Conservation (phyloP, 768 basidiomycete genomes). For the Leucosporidium scottii region DNA sequence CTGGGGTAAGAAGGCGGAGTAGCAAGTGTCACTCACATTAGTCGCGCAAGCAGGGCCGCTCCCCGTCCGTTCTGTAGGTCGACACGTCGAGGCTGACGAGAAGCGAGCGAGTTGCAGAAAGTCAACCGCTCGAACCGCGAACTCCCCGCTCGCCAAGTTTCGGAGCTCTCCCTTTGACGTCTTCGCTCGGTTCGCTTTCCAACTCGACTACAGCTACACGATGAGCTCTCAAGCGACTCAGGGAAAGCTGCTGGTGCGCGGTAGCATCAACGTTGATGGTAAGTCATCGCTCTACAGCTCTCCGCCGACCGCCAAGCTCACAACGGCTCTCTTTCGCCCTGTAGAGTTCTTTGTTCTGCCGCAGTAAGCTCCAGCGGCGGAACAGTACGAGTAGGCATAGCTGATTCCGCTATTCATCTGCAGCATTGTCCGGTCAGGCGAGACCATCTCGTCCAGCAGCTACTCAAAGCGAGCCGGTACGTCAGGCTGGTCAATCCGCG, state of each 20-base stretch:
- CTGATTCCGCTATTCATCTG: not conserved
- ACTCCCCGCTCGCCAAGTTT: no score
- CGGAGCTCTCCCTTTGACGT: no score
- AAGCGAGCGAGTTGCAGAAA: no score
- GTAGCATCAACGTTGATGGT: slow-evolving; percentile 40
- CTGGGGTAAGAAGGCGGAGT: no score
- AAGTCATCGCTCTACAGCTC: not conserved
- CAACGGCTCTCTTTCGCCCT: slow-evolving; percentile 9
- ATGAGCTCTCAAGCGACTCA: no score
- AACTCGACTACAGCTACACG: no score
- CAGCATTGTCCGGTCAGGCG: slow-evolving; percentile 41
- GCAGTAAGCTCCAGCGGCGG: slow-evolving; percentile 8
- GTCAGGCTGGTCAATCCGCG: not conserved
- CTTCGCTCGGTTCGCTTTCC: no score
- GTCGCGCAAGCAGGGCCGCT: no score
- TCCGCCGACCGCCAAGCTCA: not conserved
- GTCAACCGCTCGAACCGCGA: no score
- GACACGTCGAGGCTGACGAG: no score
- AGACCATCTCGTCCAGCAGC: slow-evolving; percentile 44
- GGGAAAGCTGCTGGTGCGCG: slow-evolving; percentile 34
- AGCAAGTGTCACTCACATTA: no score
- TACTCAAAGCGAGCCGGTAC: slow-evolving; percentile 39
- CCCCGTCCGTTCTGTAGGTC: no score
- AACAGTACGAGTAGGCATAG: not conserved
- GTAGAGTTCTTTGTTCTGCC: slow-evolving; percentile 20